Evolutionary conservation across 108 stramenopile genomes (phyloP).

Genomic region (Discostella stelligeroides): DNA sequence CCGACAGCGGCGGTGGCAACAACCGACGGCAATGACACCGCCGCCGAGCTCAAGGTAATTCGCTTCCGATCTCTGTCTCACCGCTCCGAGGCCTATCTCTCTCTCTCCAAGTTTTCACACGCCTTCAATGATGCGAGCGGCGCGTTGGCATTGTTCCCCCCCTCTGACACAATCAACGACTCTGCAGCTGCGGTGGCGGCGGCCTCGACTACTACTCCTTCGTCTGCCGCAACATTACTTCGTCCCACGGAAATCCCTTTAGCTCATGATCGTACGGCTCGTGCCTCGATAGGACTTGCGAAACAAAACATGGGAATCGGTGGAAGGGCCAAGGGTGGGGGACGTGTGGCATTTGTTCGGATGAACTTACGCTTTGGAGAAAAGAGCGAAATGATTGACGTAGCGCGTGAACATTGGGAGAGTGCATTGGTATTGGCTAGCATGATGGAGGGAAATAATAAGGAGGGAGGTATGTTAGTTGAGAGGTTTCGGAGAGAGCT

Average conservation of each 20-base stretch:
- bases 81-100: conserved; percentile 67
- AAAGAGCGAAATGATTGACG: conserved; percentile 12
- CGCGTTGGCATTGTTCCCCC: conserved; percentile 51
- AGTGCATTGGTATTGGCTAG: conserved; percentile 18
- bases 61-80: conserved; percentile 66
- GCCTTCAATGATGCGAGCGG: conserved; percentile 73
- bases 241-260: conserved; percentile 19
- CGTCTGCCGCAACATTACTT: neutral
- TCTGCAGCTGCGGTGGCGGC: conserved; percentile 51
- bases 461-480: conserved; percentile 12
- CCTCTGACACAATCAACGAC: conserved; percentile 11
- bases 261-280: conserved; percentile 27
- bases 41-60: conserved; percentile 13
- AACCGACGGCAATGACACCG: neutral
- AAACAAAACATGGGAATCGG: conserved; percentile 11
- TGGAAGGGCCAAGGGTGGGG: neutral
- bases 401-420: conserved; percentile 31
- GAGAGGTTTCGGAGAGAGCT: conserved; percentile 20
- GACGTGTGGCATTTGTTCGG: conserved; percentile 11
- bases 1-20: neutral
- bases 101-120: conserved; percentile 60
- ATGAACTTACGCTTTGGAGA: neutral
- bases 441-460: neutral
- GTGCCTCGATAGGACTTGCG: neutral
- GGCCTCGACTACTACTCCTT: conserved; percentile 52